Percentiles rank a stretch among this genome's conserved stretches.
Conservation (phyloP, 768 basidiomycete genomes). For the Mycena sanguinolenta region DNA sequence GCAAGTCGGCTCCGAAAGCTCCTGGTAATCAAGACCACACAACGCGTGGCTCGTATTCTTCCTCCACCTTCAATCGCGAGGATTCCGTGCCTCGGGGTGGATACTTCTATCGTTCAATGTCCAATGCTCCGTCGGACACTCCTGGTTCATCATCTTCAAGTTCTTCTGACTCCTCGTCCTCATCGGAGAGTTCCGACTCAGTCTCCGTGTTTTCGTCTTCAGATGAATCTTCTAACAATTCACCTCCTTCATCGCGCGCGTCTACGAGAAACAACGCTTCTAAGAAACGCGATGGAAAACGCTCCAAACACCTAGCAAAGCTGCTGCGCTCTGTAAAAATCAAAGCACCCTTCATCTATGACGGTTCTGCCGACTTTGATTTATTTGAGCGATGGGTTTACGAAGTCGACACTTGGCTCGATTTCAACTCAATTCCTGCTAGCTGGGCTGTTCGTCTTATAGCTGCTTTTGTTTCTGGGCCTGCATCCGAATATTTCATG, state of each 20-base stretch:
- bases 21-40: slow-evolving; percentile 4
- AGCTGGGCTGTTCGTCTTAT: no score
- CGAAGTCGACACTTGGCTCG: neutral
- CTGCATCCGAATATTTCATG: no score
- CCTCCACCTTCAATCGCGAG: neutral
- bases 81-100: slow-evolving; percentile 3
- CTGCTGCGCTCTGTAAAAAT: slow-evolving; percentile 9
- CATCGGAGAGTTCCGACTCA: neutral
- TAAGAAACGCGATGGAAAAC: neutral
- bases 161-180: slow-evolving; percentile 5
- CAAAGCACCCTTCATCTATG: slow-evolving; percentile 1
- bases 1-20: neutral
- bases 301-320: neutral
- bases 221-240: neutral
- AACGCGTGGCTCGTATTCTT: slow-evolving; percentile 1
- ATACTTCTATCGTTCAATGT: slow-evolving; percentile 1
- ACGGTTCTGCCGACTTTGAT: neutral
- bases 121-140: neutral
- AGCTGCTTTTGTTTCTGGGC: no score
- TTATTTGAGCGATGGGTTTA: slow-evolving; percentile 2
- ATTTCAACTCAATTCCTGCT: neutral
- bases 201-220: neutral
- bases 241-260: neutral
- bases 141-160: neutral
- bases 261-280: neutral